phyloP scores from a whole-genome alignment of 441 rosid genomes.

The Brassica hybrid region DNA sequence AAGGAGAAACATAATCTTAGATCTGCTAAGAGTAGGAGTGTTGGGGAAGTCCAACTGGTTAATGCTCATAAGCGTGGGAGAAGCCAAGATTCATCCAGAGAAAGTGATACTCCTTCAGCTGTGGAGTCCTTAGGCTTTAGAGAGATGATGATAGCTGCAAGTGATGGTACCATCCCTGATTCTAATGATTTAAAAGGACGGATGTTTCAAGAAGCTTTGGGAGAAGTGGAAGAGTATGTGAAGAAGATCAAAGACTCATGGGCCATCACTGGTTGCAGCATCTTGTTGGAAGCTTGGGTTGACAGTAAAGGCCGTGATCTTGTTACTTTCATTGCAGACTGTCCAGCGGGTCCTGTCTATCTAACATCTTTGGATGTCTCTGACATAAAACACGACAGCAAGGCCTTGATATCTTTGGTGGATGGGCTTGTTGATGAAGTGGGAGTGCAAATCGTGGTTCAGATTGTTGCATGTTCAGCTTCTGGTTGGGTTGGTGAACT shows the following conservation, averaged over 20 bases:
- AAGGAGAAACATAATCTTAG: slow-evolving; percentile 16
- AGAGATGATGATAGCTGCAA: slow-evolving; percentile 52
- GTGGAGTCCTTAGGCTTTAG: slow-evolving; percentile 49
- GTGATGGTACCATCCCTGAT: slow-evolving; percentile 47
- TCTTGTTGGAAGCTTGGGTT: slow-evolving; percentile 67
- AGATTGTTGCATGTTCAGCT: slow-evolving; percentile 51
- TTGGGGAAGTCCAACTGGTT: background rate
- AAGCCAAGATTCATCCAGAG: background rate
- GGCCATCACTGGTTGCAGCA: slow-evolving; percentile 61
- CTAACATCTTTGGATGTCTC: slow-evolving; percentile 55
- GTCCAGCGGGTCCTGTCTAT: slow-evolving; percentile 54
- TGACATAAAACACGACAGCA: slow-evolving; percentile 23
- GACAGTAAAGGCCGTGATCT: slow-evolving; percentile 52
- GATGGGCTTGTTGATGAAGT: slow-evolving; percentile 50
- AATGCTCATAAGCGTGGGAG: slow-evolving; percentile 21
- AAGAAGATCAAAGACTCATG: slow-evolving; percentile 52
- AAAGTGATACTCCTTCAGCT: slow-evolving; percentile 13
- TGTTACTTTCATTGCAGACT: slow-evolving; percentile 56
- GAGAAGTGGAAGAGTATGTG: slow-evolving; percentile 44
- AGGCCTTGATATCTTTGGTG: slow-evolving; percentile 46
- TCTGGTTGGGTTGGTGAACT: slow-evolving; percentile 52
- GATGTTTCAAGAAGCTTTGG: slow-evolving; percentile 50
- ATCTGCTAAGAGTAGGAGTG: no score
- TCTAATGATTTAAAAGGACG: slow-evolving; percentile 51
- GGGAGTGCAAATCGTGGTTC: slow-evolving; percentile 58